Percentiles rank a stretch among this genome's conserved stretches.
Conservation (phyloP, 2,329 filamentous ascomycete species). For the Parascedosporium putredinis region DNA sequence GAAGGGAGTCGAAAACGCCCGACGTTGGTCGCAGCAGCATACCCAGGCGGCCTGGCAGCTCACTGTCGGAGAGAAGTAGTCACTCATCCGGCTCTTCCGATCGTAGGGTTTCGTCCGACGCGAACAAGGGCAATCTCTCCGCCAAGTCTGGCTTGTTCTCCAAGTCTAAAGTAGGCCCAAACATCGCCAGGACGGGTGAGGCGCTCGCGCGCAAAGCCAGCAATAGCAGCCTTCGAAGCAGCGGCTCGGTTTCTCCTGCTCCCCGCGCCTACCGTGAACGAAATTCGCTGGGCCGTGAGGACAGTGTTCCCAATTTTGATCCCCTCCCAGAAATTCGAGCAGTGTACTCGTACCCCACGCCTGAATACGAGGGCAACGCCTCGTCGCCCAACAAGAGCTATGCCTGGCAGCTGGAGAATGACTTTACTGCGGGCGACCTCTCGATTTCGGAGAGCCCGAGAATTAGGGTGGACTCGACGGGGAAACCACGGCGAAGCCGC, state of each 20-base stretch:
- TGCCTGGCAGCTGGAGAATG: conserved; percentile 45
- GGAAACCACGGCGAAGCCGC: not conserved
- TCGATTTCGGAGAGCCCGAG: conserved; percentile 46
- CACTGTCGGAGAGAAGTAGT: conserved; percentile 10
- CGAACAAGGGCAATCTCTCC: conserved; percentile 12
- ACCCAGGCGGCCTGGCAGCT: conserved; percentile 9
- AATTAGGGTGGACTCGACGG: conserved; percentile 24
- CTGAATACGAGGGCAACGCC: conserved; percentile 7
- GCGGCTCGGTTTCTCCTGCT: conserved; percentile 10
- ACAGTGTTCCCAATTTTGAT: not conserved
- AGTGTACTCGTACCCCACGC: conserved; percentile 4
- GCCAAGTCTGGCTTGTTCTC: conserved; percentile 24
- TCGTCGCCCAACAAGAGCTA: conserved; percentile 43
- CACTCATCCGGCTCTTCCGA: not conserved
- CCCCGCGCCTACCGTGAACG: conserved; percentile 7
- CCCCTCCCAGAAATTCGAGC: conserved; percentile 5
- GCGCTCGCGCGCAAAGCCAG: conserved; percentile 24
- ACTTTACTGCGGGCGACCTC: conserved; percentile 46
- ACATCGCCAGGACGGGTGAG: conserved; percentile 25
- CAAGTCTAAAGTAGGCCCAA: conserved; percentile 21
- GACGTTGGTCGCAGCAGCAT: not conserved
- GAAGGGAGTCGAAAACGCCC: not conserved
- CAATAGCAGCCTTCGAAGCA: conserved; percentile 21
- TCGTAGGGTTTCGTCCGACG: conserved; percentile 1
- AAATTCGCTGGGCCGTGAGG: not conserved